phyloP scores from a whole-genome alignment of 306 rosid species.

The Pachyrhizus erosus region DNA sequence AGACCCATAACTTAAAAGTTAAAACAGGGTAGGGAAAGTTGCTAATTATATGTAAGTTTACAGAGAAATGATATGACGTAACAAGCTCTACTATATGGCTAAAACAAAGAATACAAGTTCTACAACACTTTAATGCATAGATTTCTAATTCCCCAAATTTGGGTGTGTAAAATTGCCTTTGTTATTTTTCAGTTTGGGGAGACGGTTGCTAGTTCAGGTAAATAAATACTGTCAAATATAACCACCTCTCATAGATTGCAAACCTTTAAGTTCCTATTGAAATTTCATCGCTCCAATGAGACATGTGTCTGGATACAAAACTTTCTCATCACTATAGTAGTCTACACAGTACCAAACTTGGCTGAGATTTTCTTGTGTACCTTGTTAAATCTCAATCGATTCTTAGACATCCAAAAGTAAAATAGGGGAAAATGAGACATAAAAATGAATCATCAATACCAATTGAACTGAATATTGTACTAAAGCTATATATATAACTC shows the following conservation, averaged over 20 bases:
- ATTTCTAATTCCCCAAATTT: neutral
- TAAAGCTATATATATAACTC: neutral
- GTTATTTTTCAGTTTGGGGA: neutral
- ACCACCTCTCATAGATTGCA: neutral
- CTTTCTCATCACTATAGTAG: neutral
- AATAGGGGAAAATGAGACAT: neutral
- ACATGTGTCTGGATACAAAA: neutral
- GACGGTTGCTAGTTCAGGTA: neutral
- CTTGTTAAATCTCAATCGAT: neutral
- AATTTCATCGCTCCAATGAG: neutral
- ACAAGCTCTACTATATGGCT: neutral
- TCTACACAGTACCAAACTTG: conserved; percentile 1
- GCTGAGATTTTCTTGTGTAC: neutral
- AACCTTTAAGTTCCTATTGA: conserved; percentile 1
- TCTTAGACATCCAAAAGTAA: conserved; percentile 14
- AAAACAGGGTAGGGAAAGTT: neutral
- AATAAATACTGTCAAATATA: neutral
- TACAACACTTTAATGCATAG: neutral
- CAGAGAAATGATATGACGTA: neutral
- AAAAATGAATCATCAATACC: neutral
- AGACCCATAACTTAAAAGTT: neutral
- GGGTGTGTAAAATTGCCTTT: neutral
- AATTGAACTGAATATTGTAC: neutral
- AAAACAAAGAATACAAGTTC: conserved; percentile 6
- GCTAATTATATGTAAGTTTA: neutral